Percentiles rank a stretch among this genome's conserved stretches.
Evolutionary conservation across 1,284 basidiomycete species (phyloP).

Genomic region (Leccinum idahoense): DNA sequence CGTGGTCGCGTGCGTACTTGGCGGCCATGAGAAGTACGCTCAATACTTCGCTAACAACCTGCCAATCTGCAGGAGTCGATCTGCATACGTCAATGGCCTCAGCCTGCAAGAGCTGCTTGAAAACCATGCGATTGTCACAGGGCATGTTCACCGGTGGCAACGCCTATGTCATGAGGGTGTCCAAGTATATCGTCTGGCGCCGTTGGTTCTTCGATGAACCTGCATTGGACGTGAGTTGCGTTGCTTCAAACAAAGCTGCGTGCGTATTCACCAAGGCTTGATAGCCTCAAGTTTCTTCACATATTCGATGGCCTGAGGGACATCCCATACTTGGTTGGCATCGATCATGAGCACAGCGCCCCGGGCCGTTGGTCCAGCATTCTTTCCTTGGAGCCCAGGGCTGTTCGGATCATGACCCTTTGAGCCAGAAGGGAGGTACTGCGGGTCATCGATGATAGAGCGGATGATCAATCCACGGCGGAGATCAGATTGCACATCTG

Average conservation of each 20-base stretch:
- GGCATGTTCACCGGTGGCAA: conserved; percentile 94
- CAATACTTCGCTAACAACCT: conserved; percentile 87
- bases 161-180: conserved; percentile 83
- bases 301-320: conserved; percentile 88
- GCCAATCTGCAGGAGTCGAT: conserved; percentile 93
- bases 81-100: conserved; percentile 85
- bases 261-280: conserved; percentile 73
- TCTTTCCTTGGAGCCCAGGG: conserved; percentile 74
- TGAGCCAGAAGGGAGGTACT: conserved; percentile 54
- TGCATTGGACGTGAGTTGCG: conserved; percentile 25
- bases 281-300: conserved; percentile 76
- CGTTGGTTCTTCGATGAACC: conserved; percentile 95
- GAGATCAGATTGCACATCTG: conserved; percentile 76
- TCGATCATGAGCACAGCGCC: conserved; percentile 96
- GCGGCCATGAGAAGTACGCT: conserved; percentile 92
- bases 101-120: conserved; percentile 93
- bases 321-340: conserved; percentile 97
- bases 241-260: not conserved
- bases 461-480: conserved; percentile 85
- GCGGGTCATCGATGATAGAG: conserved; percentile 89
- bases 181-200: conserved; percentile 89
- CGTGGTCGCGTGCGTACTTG: conserved; percentile 50
- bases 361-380: conserved; percentile 75
- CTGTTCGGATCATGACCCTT: conserved; percentile 61
- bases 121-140: conserved; percentile 96